A percentile compares a stretch with the other conserved stretches of the same genome.
phyloP scores from a whole-genome alignment of 495 filamentous ascomycete genomes.

The Penicillium simplicissimum region DNA sequence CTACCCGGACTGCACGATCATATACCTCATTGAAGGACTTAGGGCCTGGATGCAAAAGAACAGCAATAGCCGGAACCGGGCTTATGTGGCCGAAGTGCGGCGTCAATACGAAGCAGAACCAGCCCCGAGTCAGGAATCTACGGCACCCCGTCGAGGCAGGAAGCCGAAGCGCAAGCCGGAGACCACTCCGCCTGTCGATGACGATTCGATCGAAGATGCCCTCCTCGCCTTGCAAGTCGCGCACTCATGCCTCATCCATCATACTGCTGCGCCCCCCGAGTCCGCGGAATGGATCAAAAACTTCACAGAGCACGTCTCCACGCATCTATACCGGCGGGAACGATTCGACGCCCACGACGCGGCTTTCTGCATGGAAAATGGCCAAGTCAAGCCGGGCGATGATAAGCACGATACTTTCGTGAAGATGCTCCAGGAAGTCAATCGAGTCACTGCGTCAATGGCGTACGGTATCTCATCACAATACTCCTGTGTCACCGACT shows the following conservation, averaged over 20 bases:
- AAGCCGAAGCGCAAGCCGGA: conserved; percentile 48
- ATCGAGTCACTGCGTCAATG: conserved; percentile 69
- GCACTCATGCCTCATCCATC: conserved; percentile 69
- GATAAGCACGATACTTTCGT: conserved; percentile 68
- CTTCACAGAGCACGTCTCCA: conserved; percentile 81
- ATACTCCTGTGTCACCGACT: conserved; percentile 57
- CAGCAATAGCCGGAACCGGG: conserved; percentile 63
- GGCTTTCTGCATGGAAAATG: conserved; percentile 80
- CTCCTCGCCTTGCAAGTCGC: conserved; percentile 70
- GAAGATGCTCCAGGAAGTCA: conserved; percentile 78
- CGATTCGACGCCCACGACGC: conserved; percentile 52
- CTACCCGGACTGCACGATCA: conserved; percentile 54
- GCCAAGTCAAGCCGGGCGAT: conserved; percentile 75
- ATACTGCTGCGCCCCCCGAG: conserved; percentile 61
- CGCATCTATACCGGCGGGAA: conserved; percentile 65
- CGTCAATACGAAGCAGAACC: conserved; percentile 45
- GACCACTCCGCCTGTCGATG: conserved; percentile 57
- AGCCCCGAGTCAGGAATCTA: conserved; percentile 15
- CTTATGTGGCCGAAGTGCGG: conserved; percentile 65
- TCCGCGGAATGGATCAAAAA: conserved; percentile 76
- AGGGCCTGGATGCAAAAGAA: conserved; percentile 68
- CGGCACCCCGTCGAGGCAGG: conserved; percentile 26
- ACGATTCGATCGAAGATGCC: conserved; percentile 72
- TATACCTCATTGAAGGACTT: conserved; percentile 80
- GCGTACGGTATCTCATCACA: conserved; percentile 68